Evolutionary conservation across 306 rosid genomes (phyloP), one percentile per base, ranked within the genome.

Genomic region (Quercus robur): DNA sequence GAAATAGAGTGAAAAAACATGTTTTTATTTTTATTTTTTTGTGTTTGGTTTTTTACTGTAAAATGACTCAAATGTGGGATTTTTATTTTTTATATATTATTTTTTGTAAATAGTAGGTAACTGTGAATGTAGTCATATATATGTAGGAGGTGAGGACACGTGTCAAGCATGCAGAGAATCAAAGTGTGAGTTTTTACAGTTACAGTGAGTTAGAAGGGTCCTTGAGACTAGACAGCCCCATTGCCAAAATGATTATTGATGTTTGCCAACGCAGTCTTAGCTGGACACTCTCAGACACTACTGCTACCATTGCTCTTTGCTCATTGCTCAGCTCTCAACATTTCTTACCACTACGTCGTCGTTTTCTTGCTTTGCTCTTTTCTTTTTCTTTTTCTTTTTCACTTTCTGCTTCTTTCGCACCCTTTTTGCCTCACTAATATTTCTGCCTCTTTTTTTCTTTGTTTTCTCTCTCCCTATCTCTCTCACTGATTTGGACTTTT

Each of bases 211-310:
- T 8, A 23, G 3, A 63, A 52, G 38, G 71, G 75, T 18, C 83
- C 78, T 82, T 61, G 56, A 12, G 25, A 46, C 44, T 44, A 56
- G 15, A 51, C 38, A 9, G 41, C 44, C 76, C 67, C 71, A 57
- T 57, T 55, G 84, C 77, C 57, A 73, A 81, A 26, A 26, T 77
- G 89, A 88, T 81, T 63, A 86, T 83, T 79, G 83, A 87, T 86
- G 81, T 82, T 78, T 84, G 93, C 88, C 93, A 91, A 87, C 88
- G 83, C 67, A 38, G 69, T 76, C 82, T 81, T 87, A 83, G 89
- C 91, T 91, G 93, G 89, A 82, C 84, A 5, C 38, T 78, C 46
- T 41, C 11, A 8, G 12, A 41, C 46, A 2, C 46, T 41, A 41
- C 46, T 41, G 0, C 46, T 41, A 8, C 46, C 46, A 2, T 41